Base-by-base conservation (phyloP, 805 yeast species). In the Lipomyces orientalis region DNA sequence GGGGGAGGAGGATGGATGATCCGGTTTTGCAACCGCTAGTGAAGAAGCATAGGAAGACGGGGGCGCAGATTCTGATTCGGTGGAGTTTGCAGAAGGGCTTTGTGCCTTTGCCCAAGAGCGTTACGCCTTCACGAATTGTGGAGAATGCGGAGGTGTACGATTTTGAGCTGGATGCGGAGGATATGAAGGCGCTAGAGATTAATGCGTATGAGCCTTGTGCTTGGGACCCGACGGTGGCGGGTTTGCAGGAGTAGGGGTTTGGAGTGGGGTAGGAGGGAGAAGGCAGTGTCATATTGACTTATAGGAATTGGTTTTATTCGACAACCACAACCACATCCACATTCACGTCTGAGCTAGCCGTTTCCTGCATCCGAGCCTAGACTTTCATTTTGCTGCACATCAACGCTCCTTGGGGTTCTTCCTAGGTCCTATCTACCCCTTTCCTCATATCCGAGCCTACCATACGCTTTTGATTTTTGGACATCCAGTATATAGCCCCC, bases 71-170 rank as follows among this genome's bases (percentile, higher is more conserved):
- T 0, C 77, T 84, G 62, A 77, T 86, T 56, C 77, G 80, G 56
- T 85, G 87, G 86, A 79, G 82, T n/a, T 64, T 84, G 29, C 82
- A 83, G 67, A 79, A 81, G 66, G 84, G 84, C 2, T 81, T 79
- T 58, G 76, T 90, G 58, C 90, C 90, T 2, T 80, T 90, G 71
- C 91, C 90, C 31, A 90, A 90, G 78, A 86, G 93, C 2, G 81
- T 81, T 59, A 84, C 84, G 4, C 73, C 80, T 9, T 76, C 78
- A 10, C 83, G 94, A 75, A 79, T 89, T 68, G 75, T 80, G 37
- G 75, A 77, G 4, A 90, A 90, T 76, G 75, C 87, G 43, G 85
- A 85, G 70, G 88, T 87, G 43, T 83, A 81, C 73, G 81, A 81
- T 34, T 86, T 88, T 63, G 75, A 70, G 60, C 59, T 80, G 37